Evolutionary conservation across 352 stramenopile genomes (phyloP), one percentile per base, ranked within the genome.

Genomic region (Phytopythium oedochilum): DNA sequence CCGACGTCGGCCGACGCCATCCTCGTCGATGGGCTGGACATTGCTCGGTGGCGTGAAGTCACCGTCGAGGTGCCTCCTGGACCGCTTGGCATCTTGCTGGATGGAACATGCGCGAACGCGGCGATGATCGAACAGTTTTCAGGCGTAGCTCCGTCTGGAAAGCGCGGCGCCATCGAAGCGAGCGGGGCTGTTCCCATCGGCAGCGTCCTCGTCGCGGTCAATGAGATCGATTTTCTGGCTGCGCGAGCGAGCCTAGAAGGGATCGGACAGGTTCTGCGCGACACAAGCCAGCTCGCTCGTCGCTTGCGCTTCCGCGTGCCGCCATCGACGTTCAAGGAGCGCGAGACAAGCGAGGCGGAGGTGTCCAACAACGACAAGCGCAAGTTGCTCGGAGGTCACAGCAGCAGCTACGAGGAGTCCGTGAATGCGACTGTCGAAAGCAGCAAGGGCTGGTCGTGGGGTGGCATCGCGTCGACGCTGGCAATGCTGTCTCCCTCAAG

Each of bases 71-170:
- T 85, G 28, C 60, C 68, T 26, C 68, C 78, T 0, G 82, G 75
- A 0, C 60, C 83, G 18, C 62, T 91, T 0, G 81, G 76, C 11
- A 83, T 91, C 28, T 28, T 83, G n/a, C 55, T 93, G 7, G 78
- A 93, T 29, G 56, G 64, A 5, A 66, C 73, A 35, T 65, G 59
- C 15, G n/a, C 60, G 11, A 57, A 58, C 5, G 70, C 59, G 0
- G 74, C 70, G 0, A 70, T 93, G 28, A 66, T 90, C 18, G 74
- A 88, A 22, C 61, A 68, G 31, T 93, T 90, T 51, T 72, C 65
- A 8, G 50, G 54, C 0, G 46, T 85, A 6, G 55, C 62, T 3
- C 61, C 55, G 8, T 51, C 61, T 3, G 64, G 66, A 18, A 23
- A n/a, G 8, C 72, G 69, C 26, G 83, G 81, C 18, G 56, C 66